Evolutionary conservation across 2,329 filamentous ascomycete species (phyloP), one percentile per base, ranked within the genome.

Genomic region (Biscogniauxia sp.): DNA sequence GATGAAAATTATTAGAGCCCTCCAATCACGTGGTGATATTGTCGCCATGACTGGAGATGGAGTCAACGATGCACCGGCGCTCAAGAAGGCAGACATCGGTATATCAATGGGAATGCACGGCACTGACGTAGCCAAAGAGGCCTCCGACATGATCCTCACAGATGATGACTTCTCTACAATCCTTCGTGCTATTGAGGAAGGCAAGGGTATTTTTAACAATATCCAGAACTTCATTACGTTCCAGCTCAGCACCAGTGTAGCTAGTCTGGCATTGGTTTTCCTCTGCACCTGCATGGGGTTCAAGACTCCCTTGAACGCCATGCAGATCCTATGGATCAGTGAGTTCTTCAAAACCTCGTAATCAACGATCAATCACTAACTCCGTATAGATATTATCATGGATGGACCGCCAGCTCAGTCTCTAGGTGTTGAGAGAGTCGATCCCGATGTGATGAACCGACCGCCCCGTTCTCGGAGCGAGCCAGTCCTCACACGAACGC

Each of bases 241-340:
- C 78, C 96, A 99, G 79, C 85, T 99, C 60, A 97, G 93, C 76
- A 99, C 95, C 54, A 97, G 93, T 74, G 95, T 96, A 20, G 95
- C 96, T 58, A 93, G 95, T 63, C 81, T 99, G 67, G 92, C 91
- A 60, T 82, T 99, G 57, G 95, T 99, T 19, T 86, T 99, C 67
- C 77, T 99, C 70, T 97, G 93, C 81, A 97, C 93, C 28, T 90
- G 92, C 68, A 84, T 97, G 63, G 95, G 95, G 49, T 95, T 96
- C 79, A 93, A 92, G 77, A 97, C 95, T 73, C 96, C 95, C 53
- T 82, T 99, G 62, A 99, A 99, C 74, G 93, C 95, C 55, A 99
- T 99, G 95, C 95, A 99, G 79, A 99, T 99, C 79, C 84, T 99
- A 51, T 99, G 95, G 95, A 99, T 99, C 72, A 99, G 94, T 97